Evolutionary conservation across 805 yeast species (phyloP), one percentile per base, ranked within the genome.

Genomic region (Candida anglica): DNA sequence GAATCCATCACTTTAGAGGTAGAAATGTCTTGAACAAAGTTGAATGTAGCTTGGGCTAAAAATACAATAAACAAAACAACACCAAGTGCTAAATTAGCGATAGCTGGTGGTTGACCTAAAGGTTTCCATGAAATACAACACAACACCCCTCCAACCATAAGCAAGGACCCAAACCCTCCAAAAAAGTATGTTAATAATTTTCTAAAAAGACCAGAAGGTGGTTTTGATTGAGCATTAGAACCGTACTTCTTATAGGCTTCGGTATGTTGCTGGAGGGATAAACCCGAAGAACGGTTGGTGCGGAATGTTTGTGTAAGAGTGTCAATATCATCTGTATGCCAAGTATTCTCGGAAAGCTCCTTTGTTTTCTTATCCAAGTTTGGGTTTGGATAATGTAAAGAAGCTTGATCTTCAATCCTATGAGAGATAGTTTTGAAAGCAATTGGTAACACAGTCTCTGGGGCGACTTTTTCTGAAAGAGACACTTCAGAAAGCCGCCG

Each of bases 1-100:
- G 76, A 68, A 22, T 61, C 63, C 75, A 72, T 68, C 29, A 70
- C 73, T 31, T 60, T 58, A 5, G 73, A 62, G 25, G 71, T 59
- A 4, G 73, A 66, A 47, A 51, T 70, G 42, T 72, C 77, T 41
- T 72, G 76, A 46, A 59, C 56, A 34, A 66, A 69, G 46, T 68
- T 67, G 49, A 71, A 66, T 5, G 40, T 34, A 2, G 73, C 75
- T 47, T 69, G 75, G 4, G 65, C 37, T 10, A 63, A 15, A 38
- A 71, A 66, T 6, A 69, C 69, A 10, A 53, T 43, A 10, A 70
- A 47, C 20, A 71, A 48, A 11, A 69, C 54, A 28, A 66, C 48
- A 26, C 73, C 75, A 25, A 69, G 56, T 15, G 59, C 63, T 36
- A 71, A 50, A 45, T 71, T 71, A 2, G 75, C 60, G 10, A 53